phyloP scores from a whole-genome alignment of 345 rosid genomes.

The Citrus reticulata region DNA sequence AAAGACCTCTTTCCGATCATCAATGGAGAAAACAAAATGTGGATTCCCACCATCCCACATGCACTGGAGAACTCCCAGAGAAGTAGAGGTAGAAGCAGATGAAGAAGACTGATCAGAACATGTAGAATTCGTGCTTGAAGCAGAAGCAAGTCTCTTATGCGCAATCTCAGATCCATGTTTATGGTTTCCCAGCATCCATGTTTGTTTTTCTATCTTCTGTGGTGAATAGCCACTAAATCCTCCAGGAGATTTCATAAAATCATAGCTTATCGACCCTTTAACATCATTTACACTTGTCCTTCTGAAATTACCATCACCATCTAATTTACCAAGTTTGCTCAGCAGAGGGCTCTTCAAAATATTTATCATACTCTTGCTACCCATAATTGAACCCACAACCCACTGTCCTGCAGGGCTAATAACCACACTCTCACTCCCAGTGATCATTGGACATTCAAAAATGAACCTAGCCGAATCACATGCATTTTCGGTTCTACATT shows the following conservation, averaged over 20 bases:
- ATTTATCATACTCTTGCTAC: conserved; percentile 65
- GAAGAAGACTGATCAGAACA: conserved; percentile 53
- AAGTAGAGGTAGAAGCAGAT: conserved; percentile 39
- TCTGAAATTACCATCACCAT: conserved; percentile 25
- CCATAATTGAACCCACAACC: conserved; percentile 66
- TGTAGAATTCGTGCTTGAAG: conserved; percentile 51
- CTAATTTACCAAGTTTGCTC: conserved; percentile 35
- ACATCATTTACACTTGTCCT: conserved; percentile 27
- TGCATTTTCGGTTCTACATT: conserved; percentile 27
- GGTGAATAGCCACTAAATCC: conserved; percentile 32
- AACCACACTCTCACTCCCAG: conserved; percentile 45
- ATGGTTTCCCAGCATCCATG: conserved; percentile 6
- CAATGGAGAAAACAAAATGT: conserved; percentile 73
- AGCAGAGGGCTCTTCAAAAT: conserved; percentile 58
- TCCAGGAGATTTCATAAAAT: conserved; percentile 35
- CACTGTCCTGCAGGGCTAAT: conserved; percentile 42
- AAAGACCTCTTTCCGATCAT: conserved; percentile 61
- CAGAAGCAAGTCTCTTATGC: conserved; percentile 32
- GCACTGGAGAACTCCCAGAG: conserved; percentile 77
- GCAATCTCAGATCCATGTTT: conserved; percentile 24
- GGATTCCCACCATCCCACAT: conserved; percentile 67
- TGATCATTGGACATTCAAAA: conserved; percentile 48
- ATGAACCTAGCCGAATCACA: conserved; percentile 37
- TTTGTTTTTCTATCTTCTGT: conserved; percentile 23
- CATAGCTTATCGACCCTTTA: conserved; percentile 32